Evolutionary conservation across 2,329 filamentous ascomycete species (phyloP).

Genomic region (Colletotrichum destructivum): DNA sequence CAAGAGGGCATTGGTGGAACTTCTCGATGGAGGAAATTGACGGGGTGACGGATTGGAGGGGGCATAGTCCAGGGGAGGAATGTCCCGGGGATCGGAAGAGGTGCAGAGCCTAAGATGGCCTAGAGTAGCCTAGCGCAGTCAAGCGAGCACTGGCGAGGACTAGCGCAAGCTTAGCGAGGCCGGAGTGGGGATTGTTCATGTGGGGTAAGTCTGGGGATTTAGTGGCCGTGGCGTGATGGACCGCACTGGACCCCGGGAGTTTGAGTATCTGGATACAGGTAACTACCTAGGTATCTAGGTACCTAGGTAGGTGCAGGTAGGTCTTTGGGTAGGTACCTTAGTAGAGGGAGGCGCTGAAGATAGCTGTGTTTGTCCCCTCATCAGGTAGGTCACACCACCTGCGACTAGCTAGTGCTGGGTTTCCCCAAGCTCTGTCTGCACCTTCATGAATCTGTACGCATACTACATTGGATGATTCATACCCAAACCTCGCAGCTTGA

Average conservation of each 20-base stretch:
- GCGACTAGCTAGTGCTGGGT: background rate
- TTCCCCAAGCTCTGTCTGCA: slow-evolving; percentile 20
- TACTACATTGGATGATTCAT: no score
- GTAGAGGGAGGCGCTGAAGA: background rate
- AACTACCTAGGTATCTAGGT: no score
- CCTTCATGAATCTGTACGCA: background rate
- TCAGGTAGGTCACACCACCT: slow-evolving; percentile 10
- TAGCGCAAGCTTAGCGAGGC: slow-evolving; percentile 10
- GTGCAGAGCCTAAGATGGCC: background rate
- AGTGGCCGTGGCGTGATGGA: slow-evolving; percentile 41
- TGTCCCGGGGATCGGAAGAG: slow-evolving; percentile 29
- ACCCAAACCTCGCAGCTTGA: background rate
- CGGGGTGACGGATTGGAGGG: background rate
- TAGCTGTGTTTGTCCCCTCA: background rate
- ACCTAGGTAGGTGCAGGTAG: no score
- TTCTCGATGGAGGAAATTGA: slow-evolving; percentile 20
- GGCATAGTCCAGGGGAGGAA: background rate
- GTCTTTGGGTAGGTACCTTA: background rate
- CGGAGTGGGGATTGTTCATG: background rate
- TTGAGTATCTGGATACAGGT: background rate
- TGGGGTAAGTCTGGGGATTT: slow-evolving; percentile 42
- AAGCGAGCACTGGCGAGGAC: background rate
- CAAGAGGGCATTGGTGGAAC: slow-evolving; percentile 37
- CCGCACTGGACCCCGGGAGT: slow-evolving; percentile 23
- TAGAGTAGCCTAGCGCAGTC: background rate